Percentiles rank a stretch among this genome's conserved stretches.
Conservation (phyloP, 176 grass and related monocot genomes). For the Carex kokanica region DNA sequence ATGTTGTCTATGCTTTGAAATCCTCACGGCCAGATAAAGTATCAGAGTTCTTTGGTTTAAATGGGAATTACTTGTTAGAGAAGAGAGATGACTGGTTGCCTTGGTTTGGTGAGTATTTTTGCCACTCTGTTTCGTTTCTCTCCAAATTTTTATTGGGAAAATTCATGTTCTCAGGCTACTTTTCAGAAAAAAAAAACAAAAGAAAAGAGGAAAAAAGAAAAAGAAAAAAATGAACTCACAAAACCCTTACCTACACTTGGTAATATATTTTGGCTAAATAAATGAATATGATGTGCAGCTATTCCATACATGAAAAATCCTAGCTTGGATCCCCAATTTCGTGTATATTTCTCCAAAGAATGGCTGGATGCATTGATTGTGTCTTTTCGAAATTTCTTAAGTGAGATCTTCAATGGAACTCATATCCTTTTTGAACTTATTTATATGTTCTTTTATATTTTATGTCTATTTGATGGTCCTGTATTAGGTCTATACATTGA, state of each 20-base stretch:
- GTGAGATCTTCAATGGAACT: constrained; percentile 84
- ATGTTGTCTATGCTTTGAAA: constrained; percentile 80
- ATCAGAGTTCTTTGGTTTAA: constrained; percentile 57
- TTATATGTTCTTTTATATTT: not conserved
- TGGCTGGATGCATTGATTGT: constrained; percentile 76
- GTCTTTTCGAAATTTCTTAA: constrained; percentile 85
- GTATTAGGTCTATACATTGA: not conserved
- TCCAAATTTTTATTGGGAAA: not conserved
- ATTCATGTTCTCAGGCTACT: not conserved
- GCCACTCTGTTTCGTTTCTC: constrained; percentile 14
- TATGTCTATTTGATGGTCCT: not conserved
- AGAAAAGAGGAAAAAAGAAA: not conserved
- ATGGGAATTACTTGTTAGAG: constrained; percentile 59
- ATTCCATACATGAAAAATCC: constrained; percentile 85
- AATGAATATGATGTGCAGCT: constrained; percentile 55
- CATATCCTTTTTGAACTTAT: constrained; percentile 66
- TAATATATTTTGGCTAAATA: constrained; percentile 27
- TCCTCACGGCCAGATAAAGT: constrained; percentile 76
- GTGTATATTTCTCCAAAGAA: constrained; percentile 95
- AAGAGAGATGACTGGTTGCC: constrained; percentile 78
- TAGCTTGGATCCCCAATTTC: constrained; percentile 86
- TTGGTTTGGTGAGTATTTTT: constrained; percentile 74
- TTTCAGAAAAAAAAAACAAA: not conserved
- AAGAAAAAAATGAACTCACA: not conserved
- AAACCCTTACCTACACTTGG: not conserved